Percentiles rank a stretch among this genome's conserved stretches.
phyloP scores from a whole-genome alignment of 345 rosid species.

The Limnanthes douglasii region DNA sequence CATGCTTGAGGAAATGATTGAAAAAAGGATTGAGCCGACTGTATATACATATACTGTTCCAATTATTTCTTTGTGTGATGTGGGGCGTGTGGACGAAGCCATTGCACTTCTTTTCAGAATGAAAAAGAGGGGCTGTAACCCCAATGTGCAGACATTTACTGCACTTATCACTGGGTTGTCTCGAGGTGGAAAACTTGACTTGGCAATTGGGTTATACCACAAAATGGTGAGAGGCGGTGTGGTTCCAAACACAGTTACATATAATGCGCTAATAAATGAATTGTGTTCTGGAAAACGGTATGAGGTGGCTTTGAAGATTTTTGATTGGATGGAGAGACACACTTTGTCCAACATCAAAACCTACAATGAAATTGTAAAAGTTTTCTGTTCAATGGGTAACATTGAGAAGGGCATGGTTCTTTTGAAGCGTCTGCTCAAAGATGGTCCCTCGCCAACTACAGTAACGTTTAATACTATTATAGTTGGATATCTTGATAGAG shows the following conservation, averaged over 20 bases:
- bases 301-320: slow-evolving; percentile 23
- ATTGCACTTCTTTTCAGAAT: slow-evolving; percentile 23
- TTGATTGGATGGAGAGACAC: slow-evolving; percentile 30
- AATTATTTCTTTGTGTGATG: slow-evolving; percentile 28
- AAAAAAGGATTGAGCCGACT: slow-evolving; percentile 32
- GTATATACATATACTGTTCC: slow-evolving; percentile 42
- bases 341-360: slow-evolving; percentile 19
- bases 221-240: slow-evolving; percentile 37
- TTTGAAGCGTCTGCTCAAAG: slow-evolving; percentile 24
- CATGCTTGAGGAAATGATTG: slow-evolving; percentile 37
- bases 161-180: slow-evolving; percentile 38
- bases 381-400: slow-evolving; percentile 21
- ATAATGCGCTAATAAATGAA: slow-evolving; percentile 37
- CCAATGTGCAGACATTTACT: slow-evolving; percentile 46
- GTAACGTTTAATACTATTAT: slow-evolving; percentile 40
- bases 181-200: slow-evolving; percentile 22
- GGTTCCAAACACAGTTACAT: slow-evolving; percentile 32
- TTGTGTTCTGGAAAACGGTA: slow-evolving; percentile 20
- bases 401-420: slow-evolving; percentile 38
- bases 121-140: slow-evolving; percentile 27
- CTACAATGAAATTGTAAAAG: slow-evolving; percentile 32
- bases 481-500: slow-evolving; percentile 21
- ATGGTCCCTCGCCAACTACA: slow-evolving; percentile 33
- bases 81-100: slow-evolving; percentile 38
- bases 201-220: slow-evolving; percentile 46